Evolutionary conservation across 2,329 filamentous ascomycete species (phyloP).

Genomic region (Colletotrichum gigasporum): DNA sequence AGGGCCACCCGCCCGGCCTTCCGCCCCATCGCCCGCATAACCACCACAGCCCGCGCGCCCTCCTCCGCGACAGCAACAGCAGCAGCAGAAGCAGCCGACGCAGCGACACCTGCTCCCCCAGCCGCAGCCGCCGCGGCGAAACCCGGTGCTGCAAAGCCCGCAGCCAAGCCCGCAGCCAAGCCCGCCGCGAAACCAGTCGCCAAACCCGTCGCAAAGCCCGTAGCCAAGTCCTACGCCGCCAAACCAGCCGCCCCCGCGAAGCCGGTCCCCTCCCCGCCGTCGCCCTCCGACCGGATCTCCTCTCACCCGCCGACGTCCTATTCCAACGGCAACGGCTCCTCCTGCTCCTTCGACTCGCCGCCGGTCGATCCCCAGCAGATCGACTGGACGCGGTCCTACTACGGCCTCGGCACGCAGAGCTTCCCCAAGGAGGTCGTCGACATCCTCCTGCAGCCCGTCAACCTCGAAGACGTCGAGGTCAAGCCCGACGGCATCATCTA

Average conservation of each 20-base stretch:
- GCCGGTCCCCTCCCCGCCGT: background rate
- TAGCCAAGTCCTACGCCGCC: background rate
- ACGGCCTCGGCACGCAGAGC: slow-evolving; percentile 76
- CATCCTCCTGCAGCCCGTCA: slow-evolving; percentile 73
- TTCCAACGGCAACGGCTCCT: background rate
- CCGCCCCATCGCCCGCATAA: background rate
- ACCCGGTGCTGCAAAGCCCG: background rate
- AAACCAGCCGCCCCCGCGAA: background rate
- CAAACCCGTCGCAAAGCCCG: background rate
- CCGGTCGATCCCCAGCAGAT: slow-evolving; percentile 40
- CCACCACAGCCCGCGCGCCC: background rate
- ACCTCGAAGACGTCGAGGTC: slow-evolving; percentile 85
- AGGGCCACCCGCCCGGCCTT: slow-evolving; percentile 7
- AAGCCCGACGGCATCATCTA: slow-evolving; percentile 98
- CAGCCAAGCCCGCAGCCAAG: background rate
- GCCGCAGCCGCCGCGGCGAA: background rate
- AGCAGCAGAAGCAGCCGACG: background rate
- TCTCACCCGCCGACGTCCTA: background rate
- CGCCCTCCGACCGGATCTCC: background rate
- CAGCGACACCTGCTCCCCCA: background rate
- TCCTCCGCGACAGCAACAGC: background rate
- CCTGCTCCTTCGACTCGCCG: slow-evolving; percentile 3
- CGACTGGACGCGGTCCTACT: slow-evolving; percentile 87
- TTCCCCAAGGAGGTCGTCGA: slow-evolving; percentile 77
- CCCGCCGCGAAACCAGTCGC: background rate